phyloP scores from a whole-genome alignment of 2,329 filamentous ascomycete genomes.

The Xylaria sp. region DNA sequence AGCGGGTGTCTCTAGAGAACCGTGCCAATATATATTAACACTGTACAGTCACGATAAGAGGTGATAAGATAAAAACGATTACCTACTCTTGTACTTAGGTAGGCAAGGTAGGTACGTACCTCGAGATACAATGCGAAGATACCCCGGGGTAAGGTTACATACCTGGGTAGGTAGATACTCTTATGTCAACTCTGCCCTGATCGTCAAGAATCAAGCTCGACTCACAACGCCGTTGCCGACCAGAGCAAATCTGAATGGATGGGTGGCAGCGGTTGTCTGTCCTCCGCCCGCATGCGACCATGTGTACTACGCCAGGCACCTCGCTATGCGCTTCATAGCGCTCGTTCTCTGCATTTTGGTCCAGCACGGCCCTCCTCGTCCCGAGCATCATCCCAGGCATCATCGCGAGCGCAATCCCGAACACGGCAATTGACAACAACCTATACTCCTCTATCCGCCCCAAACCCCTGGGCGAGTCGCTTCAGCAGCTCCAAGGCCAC shows the following conservation, averaged over 20 bases:
- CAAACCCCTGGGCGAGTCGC: slow-evolving; percentile 22
- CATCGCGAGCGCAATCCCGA: neutral
- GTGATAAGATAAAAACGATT: neutral
- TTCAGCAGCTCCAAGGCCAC: slow-evolving; percentile 46
- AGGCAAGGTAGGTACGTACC: too few species aligned
- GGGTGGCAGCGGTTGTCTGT: slow-evolving; percentile 46
- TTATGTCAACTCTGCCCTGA: neutral
- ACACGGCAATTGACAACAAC: slow-evolving; percentile 8
- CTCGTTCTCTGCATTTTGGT: slow-evolving; percentile 15
- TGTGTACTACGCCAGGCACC: slow-evolving; percentile 42
- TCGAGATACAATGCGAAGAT: too few species aligned
- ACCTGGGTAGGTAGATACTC: neutral
- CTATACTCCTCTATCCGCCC: neutral
- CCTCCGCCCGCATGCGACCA: slow-evolving; percentile 48
- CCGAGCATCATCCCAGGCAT: neutral
- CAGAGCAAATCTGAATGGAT: slow-evolving; percentile 48
- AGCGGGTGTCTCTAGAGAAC: too few species aligned
- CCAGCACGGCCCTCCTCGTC: slow-evolving; percentile 1
- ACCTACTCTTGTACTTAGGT: too few species aligned
- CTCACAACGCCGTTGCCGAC: slow-evolving; percentile 14
- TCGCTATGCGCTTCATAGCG: slow-evolving; percentile 41
- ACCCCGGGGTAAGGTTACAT: too few species aligned
- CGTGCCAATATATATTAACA: neutral
- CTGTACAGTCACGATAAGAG: slow-evolving; percentile 2
- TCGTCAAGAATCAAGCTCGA: slow-evolving; percentile 1